phyloP scores from a whole-genome alignment of 441 rosid species.

The Arabidopsis lyrata region DNA sequence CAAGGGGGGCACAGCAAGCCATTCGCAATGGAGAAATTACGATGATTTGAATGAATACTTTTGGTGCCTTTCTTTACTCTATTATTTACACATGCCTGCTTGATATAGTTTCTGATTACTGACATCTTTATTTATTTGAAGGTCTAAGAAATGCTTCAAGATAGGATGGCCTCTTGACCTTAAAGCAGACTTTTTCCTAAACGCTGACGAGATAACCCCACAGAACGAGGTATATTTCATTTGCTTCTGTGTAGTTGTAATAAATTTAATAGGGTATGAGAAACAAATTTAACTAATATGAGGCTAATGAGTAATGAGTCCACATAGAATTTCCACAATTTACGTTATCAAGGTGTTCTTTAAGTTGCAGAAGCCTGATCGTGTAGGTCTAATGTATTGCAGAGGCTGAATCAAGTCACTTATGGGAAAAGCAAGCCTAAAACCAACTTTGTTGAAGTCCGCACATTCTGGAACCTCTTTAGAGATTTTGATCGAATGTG shows the following conservation, averaged over 20 bases:
- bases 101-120: constrained; percentile 31
- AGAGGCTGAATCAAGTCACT: constrained; percentile 65
- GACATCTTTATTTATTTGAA: constrained; percentile 42
- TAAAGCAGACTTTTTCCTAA: constrained; percentile 75
- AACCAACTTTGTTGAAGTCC: constrained; percentile 97
- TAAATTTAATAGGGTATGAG: background rate
- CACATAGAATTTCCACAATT: background rate
- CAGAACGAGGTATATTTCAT: constrained; percentile 55
- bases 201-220: constrained; percentile 51
- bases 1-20: constrained; percentile 86
- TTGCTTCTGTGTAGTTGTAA: constrained; percentile 5
- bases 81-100: constrained; percentile 36
- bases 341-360: constrained; percentile 4
- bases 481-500: constrained; percentile 98
- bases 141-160: constrained; percentile 81
- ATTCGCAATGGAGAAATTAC: constrained; percentile 98
- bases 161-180: constrained; percentile 79
- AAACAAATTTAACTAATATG: background rate
- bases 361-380: constrained; percentile 35
- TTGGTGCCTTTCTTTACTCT: constrained; percentile 60
- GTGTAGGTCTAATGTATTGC: constrained; percentile 40
- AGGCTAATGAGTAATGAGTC: constrained; percentile 10
- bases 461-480: constrained; percentile 93
- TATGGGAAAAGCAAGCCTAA: constrained; percentile 75
- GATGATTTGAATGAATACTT: constrained; percentile 98